Evolutionary conservation across 1,284 basidiomycete species (phyloP).

Genomic region (Pisolithus thermaeus): DNA sequence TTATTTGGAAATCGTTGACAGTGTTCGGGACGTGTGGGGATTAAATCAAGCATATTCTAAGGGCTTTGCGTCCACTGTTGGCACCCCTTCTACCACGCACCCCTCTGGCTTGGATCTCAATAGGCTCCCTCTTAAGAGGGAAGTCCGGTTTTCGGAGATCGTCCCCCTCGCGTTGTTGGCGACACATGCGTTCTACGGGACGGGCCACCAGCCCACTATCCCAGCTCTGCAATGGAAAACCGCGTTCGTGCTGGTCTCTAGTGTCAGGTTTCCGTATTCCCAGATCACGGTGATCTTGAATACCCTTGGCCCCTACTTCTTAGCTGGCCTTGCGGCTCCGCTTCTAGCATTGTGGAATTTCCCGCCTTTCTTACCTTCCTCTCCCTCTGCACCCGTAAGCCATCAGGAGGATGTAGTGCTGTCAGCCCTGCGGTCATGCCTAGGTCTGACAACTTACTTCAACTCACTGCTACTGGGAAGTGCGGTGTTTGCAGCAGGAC

Average conservation of each 20-base stretch:
- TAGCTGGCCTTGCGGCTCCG: conserved; percentile 63
- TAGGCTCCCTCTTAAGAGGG: too few species aligned
- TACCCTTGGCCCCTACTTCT: conserved; percentile 66
- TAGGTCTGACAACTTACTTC: too few species aligned
- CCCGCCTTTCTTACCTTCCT: conserved; percentile 54
- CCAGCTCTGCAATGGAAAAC: too few species aligned
- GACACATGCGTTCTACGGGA: too few species aligned
- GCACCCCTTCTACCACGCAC: conserved; percentile 35
- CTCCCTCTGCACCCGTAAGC: too few species aligned
- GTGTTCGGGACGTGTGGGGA: conserved; percentile 63
- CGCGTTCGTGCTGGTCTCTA: too few species aligned
- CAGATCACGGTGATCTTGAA: conserved; percentile 77
- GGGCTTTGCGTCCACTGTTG: conserved; percentile 19
- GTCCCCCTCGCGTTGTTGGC: too few species aligned
- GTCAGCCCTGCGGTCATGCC: too few species aligned
- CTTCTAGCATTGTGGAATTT: conserved; percentile 87
- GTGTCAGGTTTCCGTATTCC: too few species aligned
- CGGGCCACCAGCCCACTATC: too few species aligned
- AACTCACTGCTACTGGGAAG: conserved; percentile 66
- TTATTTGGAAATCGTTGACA: conserved; percentile 76
- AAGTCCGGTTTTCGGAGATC: too few species aligned
- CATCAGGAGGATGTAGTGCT: too few species aligned
- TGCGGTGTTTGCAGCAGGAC: conserved; percentile 68
- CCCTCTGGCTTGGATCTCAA: conserved; percentile 5
- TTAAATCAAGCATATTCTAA: conserved; percentile 44